Evolutionary conservation across 805 yeast genomes (phyloP).

Genomic region (Osmozyma mogii): DNA sequence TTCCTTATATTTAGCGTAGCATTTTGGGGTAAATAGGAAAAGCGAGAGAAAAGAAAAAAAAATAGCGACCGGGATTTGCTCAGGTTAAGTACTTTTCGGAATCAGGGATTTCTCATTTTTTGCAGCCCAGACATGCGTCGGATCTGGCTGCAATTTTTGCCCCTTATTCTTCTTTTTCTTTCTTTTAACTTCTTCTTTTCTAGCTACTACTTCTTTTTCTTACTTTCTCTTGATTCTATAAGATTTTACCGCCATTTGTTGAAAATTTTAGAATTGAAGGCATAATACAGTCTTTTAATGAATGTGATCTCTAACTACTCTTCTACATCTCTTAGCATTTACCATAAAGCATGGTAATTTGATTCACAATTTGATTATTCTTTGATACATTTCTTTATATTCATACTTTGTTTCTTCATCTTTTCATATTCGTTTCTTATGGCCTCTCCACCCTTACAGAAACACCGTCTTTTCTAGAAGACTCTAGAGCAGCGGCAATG

Average conservation of each 20-base stretch:
- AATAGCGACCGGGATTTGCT: too few species aligned
- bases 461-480: constrained; percentile 48
- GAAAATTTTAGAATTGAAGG: not conserved
- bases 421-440: constrained; percentile 2
- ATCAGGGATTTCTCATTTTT: too few species aligned
- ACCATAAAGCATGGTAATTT: constrained; percentile 6
- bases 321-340: not conserved
- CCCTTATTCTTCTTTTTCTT: not conserved
- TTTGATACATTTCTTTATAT: not conserved
- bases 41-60: too few species aligned
- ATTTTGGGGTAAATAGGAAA: too few species aligned
- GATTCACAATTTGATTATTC: constrained; percentile 10
- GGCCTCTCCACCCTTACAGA: constrained; percentile 38
- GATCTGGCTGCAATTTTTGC: not conserved
- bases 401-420: too few species aligned
- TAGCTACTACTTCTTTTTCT: constrained; percentile 3
- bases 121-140: too few species aligned
- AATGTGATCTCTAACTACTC: not conserved
- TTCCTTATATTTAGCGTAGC: too few species aligned
- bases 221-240: constrained; percentile 1
- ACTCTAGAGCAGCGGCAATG: constrained; percentile 76
- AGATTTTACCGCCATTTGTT: not conserved
- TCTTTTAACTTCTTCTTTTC: constrained; percentile 3
- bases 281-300: not conserved
- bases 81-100: too few species aligned